phyloP scores from a whole-genome alignment of 495 filamentous ascomycete species.

The Aspergillus indologenus region DNA sequence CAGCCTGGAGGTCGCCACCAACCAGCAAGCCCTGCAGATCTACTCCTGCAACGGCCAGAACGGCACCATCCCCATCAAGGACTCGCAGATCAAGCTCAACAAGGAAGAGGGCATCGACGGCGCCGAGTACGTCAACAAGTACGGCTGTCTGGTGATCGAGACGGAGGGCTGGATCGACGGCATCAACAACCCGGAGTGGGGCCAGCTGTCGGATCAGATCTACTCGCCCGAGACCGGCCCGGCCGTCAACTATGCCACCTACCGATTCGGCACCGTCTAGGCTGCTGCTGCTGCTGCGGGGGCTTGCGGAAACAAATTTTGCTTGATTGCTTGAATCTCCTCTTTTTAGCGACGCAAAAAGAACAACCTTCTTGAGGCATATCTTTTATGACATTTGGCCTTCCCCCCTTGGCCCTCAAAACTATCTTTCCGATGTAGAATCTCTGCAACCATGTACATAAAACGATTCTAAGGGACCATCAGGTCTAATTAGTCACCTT shows the following conservation, averaged over 20 bases:
- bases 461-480: no score
- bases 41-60: conserved; percentile 73
- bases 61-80: conserved; percentile 55
- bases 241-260: conserved; percentile 63
- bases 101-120: conserved; percentile 40
- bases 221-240: conserved; percentile 60
- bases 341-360: no score
- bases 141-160: conserved; percentile 70
- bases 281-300: neutral
- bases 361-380: no score
- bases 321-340: neutral
- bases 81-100: conserved; percentile 50
- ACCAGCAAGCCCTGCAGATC: conserved; percentile 76
- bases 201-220: conserved; percentile 55
- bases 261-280: conserved; percentile 50
- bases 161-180: conserved; percentile 69
- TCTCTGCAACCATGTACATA: conserved; percentile 1
- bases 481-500: no score
- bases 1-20: conserved; percentile 65
- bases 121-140: conserved; percentile 49
- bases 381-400: no score
- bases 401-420: no score
- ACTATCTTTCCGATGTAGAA: neutral
- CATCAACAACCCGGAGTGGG: conserved; percentile 80
- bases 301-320: neutral